Base-by-base conservation (phyloP, 306 rosid genomes). In the Cicer judaicum region DNA sequence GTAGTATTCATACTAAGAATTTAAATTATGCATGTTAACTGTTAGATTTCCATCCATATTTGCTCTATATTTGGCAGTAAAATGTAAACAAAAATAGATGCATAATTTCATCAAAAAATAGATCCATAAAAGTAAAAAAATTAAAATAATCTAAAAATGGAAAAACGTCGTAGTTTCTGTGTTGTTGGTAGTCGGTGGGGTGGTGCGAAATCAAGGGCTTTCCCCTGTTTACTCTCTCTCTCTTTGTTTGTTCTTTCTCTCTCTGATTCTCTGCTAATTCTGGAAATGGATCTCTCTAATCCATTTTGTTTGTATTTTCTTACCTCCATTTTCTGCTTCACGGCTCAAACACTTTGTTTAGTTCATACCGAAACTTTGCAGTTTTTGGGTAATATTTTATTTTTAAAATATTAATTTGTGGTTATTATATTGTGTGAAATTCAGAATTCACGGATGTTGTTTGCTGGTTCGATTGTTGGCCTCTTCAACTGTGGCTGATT, bases 191-290 rank as follows among this genome's bases (percentile, higher is more conserved):
- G 90, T 82, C 74, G 87, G 85, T 81, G 80, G 77, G 80, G 85
- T 29, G 85, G 79, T 83, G 95, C 88, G 82, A 85, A 84, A 83
- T 84, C 48, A 77, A 64, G 82, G 93, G 89, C 72, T 75, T 70
- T 73, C 84, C 82, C 36, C 72, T 69, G 53, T 72, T 73, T 72
- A 54, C 63, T 64, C 54, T 56, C 61, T 47, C 29, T 47, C 68
- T 56, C 49, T 63, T 41, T 21, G 3, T 21, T 2, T 24, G 34
- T 24, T 24, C 4, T 2, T 2, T 59, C 48, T 79, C 61, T 77
- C 74, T 85, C 55, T 49, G 46, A 54, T 66, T 43, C 39, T 74
- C 77, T 79, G 81, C 64, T 57, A 73, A 82, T 81, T 76, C 77
- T 59, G 79, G 78, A 46, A 50, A 70, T 76, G 78, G 83, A 88